Evolutionary conservation across 2,329 filamentous ascomycete species (phyloP), one percentile per base, ranked within the genome.

Genomic region (Penicillium sp.): DNA sequence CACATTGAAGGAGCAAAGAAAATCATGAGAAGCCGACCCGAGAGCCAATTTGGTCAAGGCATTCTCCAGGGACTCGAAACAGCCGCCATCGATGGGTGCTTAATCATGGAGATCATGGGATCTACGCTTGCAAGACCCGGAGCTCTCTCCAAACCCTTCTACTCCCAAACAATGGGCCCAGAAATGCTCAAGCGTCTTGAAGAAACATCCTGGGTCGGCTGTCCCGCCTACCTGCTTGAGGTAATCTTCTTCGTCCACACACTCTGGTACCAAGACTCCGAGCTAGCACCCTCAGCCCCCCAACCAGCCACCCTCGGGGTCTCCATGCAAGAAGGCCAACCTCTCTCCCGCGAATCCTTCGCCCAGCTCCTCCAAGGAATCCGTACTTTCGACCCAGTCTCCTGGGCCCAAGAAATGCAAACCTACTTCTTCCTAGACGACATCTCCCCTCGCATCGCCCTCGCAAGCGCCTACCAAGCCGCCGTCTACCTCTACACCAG

Each of bases 1-100:
- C 81, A 83, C 57, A 74, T 82, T 49, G 78, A 80, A 57, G 81
- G 81, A 7, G 80, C 80, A n/a, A 77, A 78, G 60, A 77, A 75
- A 54, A 69, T 82, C 21, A 73, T 83, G 26, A 72, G 75, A 39
- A 70, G 71, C 9, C 68, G 79, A 53, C 57, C 68, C 29, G 60
- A 62, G 37, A 57, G 56, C 33, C 52, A 53, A 3, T 45, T 60
- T 16, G 58, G 54, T 27, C 62, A 62, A 57, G 60, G 62, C 13
- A 70, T 73, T 8, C 63, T 74, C 7, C 66, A 73, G 29, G 72
- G 70, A 53, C 62, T 77, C 21, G 69, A 75, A 55, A 66, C 68
- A 16, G 75, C 76, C 47, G 72, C 72, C 23, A 65, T 75, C 25
- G 73, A 77, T 45, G 69, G 72, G 1, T 75, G 72, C 49, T 65